These are phyloP conservation scores for Rostrohypoxylon terebratum DNA, from an alignment of 495 filamentous ascomycete genomes.

Conservation along the genomic window DNA sequence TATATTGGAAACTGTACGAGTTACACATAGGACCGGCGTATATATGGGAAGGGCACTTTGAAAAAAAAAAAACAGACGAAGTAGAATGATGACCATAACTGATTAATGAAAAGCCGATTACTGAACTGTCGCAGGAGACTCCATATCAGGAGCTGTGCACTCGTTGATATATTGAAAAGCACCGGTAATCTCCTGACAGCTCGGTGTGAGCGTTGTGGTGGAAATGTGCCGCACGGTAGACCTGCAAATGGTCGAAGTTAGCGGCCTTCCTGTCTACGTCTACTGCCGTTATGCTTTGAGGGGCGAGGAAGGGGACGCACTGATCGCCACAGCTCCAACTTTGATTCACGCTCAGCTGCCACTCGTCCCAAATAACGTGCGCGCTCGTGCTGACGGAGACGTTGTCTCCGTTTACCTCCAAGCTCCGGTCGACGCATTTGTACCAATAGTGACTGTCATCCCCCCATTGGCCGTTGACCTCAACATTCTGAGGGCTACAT, in stretches of 20 bases:
- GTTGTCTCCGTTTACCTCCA: constrained; percentile 18
- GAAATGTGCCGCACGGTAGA: constrained; percentile 35
- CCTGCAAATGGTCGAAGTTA: constrained; percentile 14
- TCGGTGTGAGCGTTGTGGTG: constrained; percentile 33
- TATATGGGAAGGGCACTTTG: constrained; percentile 2
- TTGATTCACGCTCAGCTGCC: constrained; percentile 46
- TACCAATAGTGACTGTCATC: constrained; percentile 36
- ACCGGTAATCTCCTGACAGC: constrained; percentile 31
- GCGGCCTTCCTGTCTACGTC: neutral
- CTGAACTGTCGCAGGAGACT: constrained; percentile 20
- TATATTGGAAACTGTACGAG: constrained; percentile 29
- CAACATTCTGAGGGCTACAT: constrained; percentile 26
- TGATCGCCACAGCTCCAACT: constrained; percentile 36
- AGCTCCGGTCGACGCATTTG: constrained; percentile 26
- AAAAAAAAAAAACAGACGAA: neutral
- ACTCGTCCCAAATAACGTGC: constrained; percentile 34
- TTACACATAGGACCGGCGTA: constrained; percentile 5
- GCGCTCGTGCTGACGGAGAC: constrained; percentile 36
- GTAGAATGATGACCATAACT: neutral
- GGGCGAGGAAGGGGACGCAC: constrained; percentile 22
- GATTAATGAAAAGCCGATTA: constrained; percentile 7
- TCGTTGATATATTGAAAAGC: constrained; percentile 36
- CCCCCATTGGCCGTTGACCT: constrained; percentile 17
- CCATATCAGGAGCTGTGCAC: constrained; percentile 35
- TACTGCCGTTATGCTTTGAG: neutral